Evolutionary conservation across 2,329 filamentous ascomycete species (phyloP), one percentile per base, ranked within the genome.

Genomic region (Onygenales sp.): DNA sequence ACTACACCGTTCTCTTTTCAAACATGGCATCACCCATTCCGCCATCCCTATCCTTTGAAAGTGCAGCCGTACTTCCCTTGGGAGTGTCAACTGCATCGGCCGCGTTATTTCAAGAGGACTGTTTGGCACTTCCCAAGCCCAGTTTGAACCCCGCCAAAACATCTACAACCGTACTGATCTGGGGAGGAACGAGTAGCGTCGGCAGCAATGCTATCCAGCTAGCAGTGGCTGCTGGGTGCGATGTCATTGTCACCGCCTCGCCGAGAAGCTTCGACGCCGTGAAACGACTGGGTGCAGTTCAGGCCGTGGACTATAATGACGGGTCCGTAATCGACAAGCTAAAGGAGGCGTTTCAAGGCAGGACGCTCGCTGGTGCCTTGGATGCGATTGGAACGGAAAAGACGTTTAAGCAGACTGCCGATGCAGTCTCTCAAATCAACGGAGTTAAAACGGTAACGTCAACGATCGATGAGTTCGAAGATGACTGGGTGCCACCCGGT

Each of bases 131-230:
- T 13, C 48, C 50, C 7, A 48, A 42, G 52, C 58, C 56, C 49
- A 39, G 36, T 36, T 21, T 48, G n/a, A 36, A 51, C 6, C 49
- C 48, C 8, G 17, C 46, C 14, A 61, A 65, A 51, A 36, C 61
- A 2, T 64, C 58, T 5, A 66, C 65, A 10, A 61, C 72, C 60
- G 54, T 70, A 7, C 53, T 71, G 5, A 60, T 71, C 41, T 71
- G 65, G 56, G 67, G 68, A 2, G 67, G 76, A 0, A 68, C 74
- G 2, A 71, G 72, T 0, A 69, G 67, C 13, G 74, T 77, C 0
- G 76, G 77, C 1, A 69, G 69, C 42, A 72, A 69, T 43, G 73
- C 72, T 0, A 71, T 78, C 9, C 77, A 79, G 55, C 64, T 79
- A 0, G 69, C 71, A 1, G 62, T 65, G 5, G 69, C 68, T 0